A percentile compares a stretch with the other conserved stretches of the same genome.
phyloP scores from a whole-genome alignment of 768 basidiomycete genomes.

The Naganishia kalamii region DNA sequence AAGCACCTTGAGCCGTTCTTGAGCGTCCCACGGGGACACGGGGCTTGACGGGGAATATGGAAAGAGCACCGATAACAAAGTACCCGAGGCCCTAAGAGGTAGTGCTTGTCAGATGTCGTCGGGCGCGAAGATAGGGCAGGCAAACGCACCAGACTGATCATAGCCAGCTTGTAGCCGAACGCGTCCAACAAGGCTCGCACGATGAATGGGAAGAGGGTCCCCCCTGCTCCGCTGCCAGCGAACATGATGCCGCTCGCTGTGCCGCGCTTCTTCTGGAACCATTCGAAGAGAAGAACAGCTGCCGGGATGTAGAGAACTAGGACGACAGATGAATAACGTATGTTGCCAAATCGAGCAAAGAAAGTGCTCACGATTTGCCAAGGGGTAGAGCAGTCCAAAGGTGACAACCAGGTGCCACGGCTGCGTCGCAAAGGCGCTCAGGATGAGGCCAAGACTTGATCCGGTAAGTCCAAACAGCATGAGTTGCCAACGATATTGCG shows the following conservation, averaged over 20 bases:
- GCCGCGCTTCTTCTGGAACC: constrained; percentile 37
- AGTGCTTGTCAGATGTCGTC: background rate
- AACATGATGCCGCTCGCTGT: constrained; percentile 37
- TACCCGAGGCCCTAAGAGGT: constrained; percentile 28
- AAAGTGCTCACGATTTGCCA: constrained; percentile 7
- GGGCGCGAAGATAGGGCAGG: background rate
- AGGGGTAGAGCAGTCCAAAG: constrained; percentile 34
- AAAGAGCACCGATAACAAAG: constrained; percentile 21
- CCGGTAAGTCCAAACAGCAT: constrained; percentile 27
- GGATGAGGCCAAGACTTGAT: constrained; percentile 24
- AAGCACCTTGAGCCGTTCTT: background rate
- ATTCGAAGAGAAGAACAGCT: constrained; percentile 37
- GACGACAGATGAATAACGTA: too few relatives aligned
- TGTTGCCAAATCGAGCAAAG: too few relatives aligned
- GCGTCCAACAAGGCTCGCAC: constrained; percentile 30
- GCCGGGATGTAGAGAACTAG: constrained; percentile 32
- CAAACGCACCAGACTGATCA: constrained; percentile 30
- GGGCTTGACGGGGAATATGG: constrained; percentile 32
- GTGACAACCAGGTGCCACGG: constrained; percentile 41
- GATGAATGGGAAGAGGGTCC: constrained; percentile 40
- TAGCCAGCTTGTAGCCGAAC: constrained; percentile 38
- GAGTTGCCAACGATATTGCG: constrained; percentile 22
- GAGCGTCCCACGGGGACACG: constrained; percentile 29
- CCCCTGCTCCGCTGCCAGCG: constrained; percentile 29
- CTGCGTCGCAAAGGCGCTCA: constrained; percentile 35